Conservation (phyloP, 2,329 filamentous ascomycete species). For the Hypocrella siamensis region DNA sequence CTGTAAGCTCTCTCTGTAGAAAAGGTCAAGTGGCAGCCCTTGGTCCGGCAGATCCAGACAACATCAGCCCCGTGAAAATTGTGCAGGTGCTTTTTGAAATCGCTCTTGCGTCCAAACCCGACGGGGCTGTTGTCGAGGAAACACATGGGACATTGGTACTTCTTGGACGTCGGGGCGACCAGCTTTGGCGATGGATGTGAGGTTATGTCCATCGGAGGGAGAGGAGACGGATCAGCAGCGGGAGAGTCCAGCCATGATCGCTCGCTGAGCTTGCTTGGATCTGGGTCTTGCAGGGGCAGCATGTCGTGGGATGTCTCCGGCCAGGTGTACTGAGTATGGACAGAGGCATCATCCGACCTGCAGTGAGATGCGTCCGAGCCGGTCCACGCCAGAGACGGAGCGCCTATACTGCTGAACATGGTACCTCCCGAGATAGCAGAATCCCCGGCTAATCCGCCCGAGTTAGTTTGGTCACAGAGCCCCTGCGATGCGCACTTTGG, state of each 20-base stretch:
- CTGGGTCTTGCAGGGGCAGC: constrained; percentile 17
- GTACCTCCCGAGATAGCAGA: constrained; percentile 24
- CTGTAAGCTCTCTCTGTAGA: constrained; percentile 29
- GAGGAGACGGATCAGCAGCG: constrained; percentile 18
- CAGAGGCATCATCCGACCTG: constrained; percentile 22
- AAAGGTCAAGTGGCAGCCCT: constrained; percentile 24
- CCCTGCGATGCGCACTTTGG: neutral
- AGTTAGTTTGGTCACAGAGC: neutral
- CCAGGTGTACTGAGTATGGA: constrained; percentile 23
- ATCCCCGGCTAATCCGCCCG: constrained; percentile 16
- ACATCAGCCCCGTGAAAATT: constrained; percentile 28
- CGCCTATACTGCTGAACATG: constrained; percentile 23
- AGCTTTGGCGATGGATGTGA: constrained; percentile 21
- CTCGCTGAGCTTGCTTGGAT: constrained; percentile 17
- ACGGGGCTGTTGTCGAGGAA: constrained; percentile 28
- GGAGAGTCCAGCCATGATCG: constrained; percentile 25
- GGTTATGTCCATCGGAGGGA: constrained; percentile 15
- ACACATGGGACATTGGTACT: constrained; percentile 29
- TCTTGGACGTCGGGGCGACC: constrained; percentile 21
- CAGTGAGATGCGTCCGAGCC: constrained; percentile 23
- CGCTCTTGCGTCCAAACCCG: constrained; percentile 29
- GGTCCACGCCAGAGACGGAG: constrained; percentile 25
- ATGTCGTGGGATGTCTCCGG: constrained; percentile 18
- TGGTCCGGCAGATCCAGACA: constrained; percentile 26
- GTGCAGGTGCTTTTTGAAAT: constrained; percentile 33